Evolutionary conservation across 2,329 filamentous ascomycete species (phyloP), one percentile per base, ranked within the genome.

Genomic region (Zalaria sp.): DNA sequence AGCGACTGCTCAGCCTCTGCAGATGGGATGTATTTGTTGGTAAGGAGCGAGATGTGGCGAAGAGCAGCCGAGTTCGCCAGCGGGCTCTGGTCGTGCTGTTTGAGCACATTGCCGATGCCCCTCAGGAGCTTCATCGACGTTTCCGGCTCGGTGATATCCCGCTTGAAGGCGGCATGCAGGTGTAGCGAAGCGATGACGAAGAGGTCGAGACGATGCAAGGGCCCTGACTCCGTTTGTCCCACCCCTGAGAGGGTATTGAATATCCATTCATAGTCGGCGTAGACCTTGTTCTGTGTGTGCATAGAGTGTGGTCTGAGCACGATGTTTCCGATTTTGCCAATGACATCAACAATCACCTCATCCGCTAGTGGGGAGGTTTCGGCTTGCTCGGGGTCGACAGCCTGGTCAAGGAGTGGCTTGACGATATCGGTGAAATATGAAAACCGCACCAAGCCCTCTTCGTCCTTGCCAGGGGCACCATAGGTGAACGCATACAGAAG

Each of bases 401-500:
- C 51, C 27, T 63, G 57, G 34, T 55, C 47, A 8, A 68, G 46
- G 11, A 69, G 53, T 10, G 66, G 64, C 11, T 66, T 52, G 3
- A 64, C 62, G 34, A 68, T 64, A 27, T 68, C 65, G n/a, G 61
- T 56, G 49, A 65, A 69, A 50, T 69, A 69, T 2, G 50, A 51
- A 52, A 43, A 60, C 5, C 55, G 55, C 9, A 65, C 55, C 0
- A 54, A 45, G 25, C 53, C 60, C 10, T 62, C 57, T 53, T 70
- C 51, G 27, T 77, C 66, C 37, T 69, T 70, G n/a, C 66, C 60
- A 1, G 58, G 55, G 11, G 51, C 47, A 10, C 72, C 71, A 49
- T 71, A 66, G 27, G 67, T 68, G 57, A 81, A 71, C 3, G 75
- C 72, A 54, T 76, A 79, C 2, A 80, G 61, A 38, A 80, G 63